Percentiles rank a stretch among this genome's conserved stretches.
These are phyloP conservation scores for Tephrocybe rancida DNA, from an alignment of 768 basidiomycete genomes.

Conservation along the genomic window DNA sequence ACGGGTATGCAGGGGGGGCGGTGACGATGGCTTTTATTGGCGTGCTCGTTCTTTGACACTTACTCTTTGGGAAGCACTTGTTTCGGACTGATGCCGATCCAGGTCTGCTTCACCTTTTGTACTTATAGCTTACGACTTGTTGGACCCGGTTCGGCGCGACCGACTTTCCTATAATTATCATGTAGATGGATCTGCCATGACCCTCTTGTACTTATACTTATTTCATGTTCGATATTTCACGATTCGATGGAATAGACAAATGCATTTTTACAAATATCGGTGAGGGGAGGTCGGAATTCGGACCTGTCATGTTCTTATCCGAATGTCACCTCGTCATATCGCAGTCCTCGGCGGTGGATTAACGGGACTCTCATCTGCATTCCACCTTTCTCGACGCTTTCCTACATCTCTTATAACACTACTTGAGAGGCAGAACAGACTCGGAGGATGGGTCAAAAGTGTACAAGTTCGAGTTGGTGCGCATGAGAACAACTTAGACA, in stretches of 20 bases:
- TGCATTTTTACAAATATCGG: too few relatives aligned
- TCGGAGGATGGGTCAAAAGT: constrained; percentile 89
- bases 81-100: too few relatives aligned
- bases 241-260: too few relatives aligned
- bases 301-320: constrained; percentile 4
- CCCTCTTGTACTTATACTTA: constrained; percentile 9
- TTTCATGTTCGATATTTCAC: neutral
- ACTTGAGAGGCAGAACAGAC: constrained; percentile 60
- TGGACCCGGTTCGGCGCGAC: neutral
- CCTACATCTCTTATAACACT: constrained; percentile 62
- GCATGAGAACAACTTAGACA: constrained; percentile 12
- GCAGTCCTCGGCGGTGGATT: constrained; percentile 82
- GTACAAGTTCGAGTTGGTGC: constrained; percentile 48
- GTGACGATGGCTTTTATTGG: neutral
- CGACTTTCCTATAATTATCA: neutral
- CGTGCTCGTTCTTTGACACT: neutral
- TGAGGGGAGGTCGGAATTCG: neutral
- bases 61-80: too few relatives aligned
- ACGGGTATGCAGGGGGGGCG: constrained; percentile 17
- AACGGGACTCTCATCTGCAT: constrained; percentile 80
- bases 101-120: neutral
- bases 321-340: constrained; percentile 38
- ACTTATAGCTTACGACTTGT: neutral
- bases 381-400: constrained; percentile 70
- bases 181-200: neutral